Evolutionary conservation across 768 basidiomycete species (phyloP).

Genomic region (Dendrothele bispora): DNA sequence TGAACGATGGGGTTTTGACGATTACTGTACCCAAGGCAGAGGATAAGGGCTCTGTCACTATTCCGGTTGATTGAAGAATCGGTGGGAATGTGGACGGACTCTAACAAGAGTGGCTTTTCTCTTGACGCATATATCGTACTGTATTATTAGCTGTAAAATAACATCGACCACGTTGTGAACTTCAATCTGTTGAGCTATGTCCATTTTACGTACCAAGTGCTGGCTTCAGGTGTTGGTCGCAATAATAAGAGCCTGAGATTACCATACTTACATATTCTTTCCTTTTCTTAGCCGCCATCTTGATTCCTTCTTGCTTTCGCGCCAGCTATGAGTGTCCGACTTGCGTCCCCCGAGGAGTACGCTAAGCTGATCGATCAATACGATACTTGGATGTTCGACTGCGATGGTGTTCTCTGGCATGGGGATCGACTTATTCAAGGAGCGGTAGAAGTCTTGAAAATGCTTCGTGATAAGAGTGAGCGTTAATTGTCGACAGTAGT

Average conservation of each 20-base stretch:
- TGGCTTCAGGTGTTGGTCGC: too few relatives aligned
- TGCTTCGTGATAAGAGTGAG: slow-evolving; percentile 74
- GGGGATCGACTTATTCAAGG: slow-evolving; percentile 81
- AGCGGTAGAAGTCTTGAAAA: slow-evolving; percentile 68
- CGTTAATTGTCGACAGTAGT: slow-evolving; percentile 1
- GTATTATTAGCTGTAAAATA: too few relatives aligned
- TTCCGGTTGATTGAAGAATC: slow-evolving; percentile 5
- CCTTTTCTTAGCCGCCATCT: too few relatives aligned
- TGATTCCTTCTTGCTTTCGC: too few relatives aligned
- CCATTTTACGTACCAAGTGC: too few relatives aligned
- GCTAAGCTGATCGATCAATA: slow-evolving; percentile 53
- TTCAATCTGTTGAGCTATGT: too few relatives aligned
- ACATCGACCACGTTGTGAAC: too few relatives aligned
- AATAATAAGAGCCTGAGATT: too few relatives aligned
- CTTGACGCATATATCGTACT: too few relatives aligned
- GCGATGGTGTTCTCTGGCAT: slow-evolving; percentile 94
- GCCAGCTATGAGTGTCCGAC: slow-evolving; percentile 5
- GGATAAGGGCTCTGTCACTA: slow-evolving; percentile 40
- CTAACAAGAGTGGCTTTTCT: too few relatives aligned
- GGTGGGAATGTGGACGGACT: too few relatives aligned
- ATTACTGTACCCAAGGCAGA: slow-evolving; percentile 60
- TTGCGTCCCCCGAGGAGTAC: background rate
- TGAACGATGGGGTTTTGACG: slow-evolving; percentile 70
- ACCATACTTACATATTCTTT: too few relatives aligned
- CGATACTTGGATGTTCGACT: slow-evolving; percentile 96